Conservation (phyloP, 2,329 filamentous ascomycete genomes). For the Xylaria multiplex region DNA sequence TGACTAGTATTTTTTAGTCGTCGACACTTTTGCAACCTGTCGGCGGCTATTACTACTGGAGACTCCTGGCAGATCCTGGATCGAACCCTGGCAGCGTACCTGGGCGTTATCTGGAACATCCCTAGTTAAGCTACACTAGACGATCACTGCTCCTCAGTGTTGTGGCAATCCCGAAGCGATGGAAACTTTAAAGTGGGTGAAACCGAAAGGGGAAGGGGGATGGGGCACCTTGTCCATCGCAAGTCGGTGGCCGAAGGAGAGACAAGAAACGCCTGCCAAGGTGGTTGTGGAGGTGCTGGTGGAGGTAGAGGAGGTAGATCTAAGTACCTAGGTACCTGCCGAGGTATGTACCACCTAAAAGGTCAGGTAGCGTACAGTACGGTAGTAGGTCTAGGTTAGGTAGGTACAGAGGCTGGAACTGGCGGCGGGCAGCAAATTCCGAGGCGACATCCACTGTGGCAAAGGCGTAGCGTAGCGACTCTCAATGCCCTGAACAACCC, state of each 20-base stretch:
- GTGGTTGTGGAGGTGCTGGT: no score
- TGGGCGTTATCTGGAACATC: conserved; percentile 15
- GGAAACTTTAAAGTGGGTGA: conserved; percentile 21
- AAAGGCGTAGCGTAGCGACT: conserved; percentile 5
- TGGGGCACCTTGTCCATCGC: background rate
- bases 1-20: no score
- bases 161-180: conserved; percentile 32
- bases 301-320: background rate
- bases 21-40: conserved; percentile 16
- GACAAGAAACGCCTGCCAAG: conserved; percentile 6
- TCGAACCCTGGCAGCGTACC: background rate
- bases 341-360: background rate
- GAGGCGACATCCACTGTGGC: conserved; percentile 22
- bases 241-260: conserved; percentile 23
- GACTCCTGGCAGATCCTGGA: no score
- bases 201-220: conserved; percentile 27
- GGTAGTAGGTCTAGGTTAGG: no score
- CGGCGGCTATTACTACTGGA: no score
- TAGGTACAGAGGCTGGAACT: background rate
- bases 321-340: background rate
- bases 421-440: conserved; percentile 15
- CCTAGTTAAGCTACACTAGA: conserved; percentile 13
- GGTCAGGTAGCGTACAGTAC: no score
- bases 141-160: conserved; percentile 22
- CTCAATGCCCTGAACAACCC: background rate